Evolutionary conservation across 345 rosid species (phyloP).

Genomic region (Salix dunnii): DNA sequence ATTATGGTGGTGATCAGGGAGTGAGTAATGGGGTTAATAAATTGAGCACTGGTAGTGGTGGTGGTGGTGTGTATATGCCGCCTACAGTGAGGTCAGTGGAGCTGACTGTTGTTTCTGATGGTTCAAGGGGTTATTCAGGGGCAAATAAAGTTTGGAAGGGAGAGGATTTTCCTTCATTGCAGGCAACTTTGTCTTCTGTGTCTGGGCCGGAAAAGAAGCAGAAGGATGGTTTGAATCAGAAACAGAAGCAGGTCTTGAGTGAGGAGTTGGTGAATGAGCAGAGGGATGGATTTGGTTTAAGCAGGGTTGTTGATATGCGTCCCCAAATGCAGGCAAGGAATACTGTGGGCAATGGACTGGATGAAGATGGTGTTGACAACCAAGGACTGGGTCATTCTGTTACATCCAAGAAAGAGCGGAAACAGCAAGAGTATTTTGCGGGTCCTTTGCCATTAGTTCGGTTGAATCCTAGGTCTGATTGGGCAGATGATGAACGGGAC

Average conservation of each 20-base stretch:
- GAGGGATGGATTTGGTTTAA: conserved; percentile 32
- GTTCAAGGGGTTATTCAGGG: conserved; percentile 21
- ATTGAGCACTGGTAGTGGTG: conserved; percentile 19
- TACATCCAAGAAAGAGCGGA: conserved; percentile 43
- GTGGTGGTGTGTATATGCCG: conserved; percentile 41
- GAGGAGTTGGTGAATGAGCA: conserved; percentile 45
- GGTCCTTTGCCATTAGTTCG: conserved; percentile 76
- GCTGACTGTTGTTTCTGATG: conserved; percentile 28
- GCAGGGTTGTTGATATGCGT: conserved; percentile 52
- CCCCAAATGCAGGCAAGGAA: conserved; percentile 53
- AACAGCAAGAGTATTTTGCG: conserved; percentile 56
- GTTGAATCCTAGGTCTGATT: conserved; percentile 85
- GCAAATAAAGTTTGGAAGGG: conserved; percentile 79
- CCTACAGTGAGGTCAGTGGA: conserved; percentile 45
- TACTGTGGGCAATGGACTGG: conserved; percentile 32
- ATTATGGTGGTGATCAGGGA: conserved; percentile 36
- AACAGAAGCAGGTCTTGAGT: conserved; percentile 50
- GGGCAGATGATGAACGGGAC: conserved; percentile 99
- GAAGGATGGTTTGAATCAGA: conserved; percentile 62
- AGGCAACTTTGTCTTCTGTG: conserved; percentile 60
- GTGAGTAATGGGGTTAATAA: conserved; percentile 39
- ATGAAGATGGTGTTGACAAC: conserved; percentile 38
- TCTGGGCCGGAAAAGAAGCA: conserved; percentile 62
- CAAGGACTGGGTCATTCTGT: conserved; percentile 35
- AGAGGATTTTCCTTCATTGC: conserved; percentile 91